Evolutionary conservation across 108 stramenopile species (phyloP), one percentile per base, ranked within the genome.

Genomic region (Skeletonema menzelii): DNA sequence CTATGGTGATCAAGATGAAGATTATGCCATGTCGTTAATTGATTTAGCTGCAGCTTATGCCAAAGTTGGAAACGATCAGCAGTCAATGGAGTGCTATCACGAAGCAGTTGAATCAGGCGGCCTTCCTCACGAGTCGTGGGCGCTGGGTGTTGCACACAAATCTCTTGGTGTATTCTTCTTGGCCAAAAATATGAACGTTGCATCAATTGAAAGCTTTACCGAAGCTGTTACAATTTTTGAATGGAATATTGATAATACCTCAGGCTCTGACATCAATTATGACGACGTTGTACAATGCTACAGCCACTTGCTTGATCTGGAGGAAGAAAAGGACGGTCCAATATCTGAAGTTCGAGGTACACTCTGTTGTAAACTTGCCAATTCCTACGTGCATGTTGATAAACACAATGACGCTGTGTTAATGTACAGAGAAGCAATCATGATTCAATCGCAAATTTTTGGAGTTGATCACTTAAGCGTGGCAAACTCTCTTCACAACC

Each of bases 401-500:
- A 72, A 82, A 17, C 76, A 65, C 35, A 56, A 84, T 66, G 80
- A 82, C 56, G 84, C 84, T 15, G 53, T 81, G 3, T 20, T 63
- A 4, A 68, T 82, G 70, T 84, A 81, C 46, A 65, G 79, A 49
- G 80, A 81, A 55, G 83, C 80, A 17, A 77, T 84, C 30, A 81
- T 82, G 70, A 72, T 81, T 28, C 80, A 82, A 64, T 59, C 80
- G 15, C 69, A 76, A 55, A 60, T 77, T 12, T 56, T 47, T 59
- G 84, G 77, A 24, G 56, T 35, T 24, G 76, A 81, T 34, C 72
- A 69, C 63, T 46, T 79, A 4, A 75, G 77, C 56, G 69, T 79
- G 34, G 81, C 81, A 47, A 70, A 79, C 46, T 78, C 76, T 3
- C 69, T 85, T 28, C 80, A 85, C 59, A 85, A 85, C 62, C 68